These are phyloP conservation scores for Diaporthe longicolla DNA, from an alignment of 2,329 filamentous ascomycete species.

Conservation along the genomic window DNA sequence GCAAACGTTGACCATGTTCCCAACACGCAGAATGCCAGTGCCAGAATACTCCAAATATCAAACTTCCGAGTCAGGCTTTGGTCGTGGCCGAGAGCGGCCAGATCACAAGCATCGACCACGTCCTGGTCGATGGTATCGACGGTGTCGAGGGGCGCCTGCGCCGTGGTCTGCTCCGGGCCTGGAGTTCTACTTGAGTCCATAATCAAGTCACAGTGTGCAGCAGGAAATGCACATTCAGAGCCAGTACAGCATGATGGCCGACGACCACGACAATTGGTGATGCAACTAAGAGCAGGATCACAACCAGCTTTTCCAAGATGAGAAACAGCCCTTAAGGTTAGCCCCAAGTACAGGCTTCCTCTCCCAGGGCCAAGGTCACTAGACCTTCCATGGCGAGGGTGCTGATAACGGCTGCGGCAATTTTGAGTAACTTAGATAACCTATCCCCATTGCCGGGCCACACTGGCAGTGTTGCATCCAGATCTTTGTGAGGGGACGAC, in stretches of 20 bases:
- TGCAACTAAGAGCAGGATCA: background rate
- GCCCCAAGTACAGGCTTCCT: background rate
- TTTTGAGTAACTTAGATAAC: background rate
- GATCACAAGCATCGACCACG: constrained; percentile 54
- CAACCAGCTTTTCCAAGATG: background rate
- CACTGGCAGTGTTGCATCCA: constrained; percentile 17
- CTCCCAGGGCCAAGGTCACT: background rate
- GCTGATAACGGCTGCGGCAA: constrained; percentile 24
- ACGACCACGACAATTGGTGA: background rate
- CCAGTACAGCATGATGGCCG: background rate
- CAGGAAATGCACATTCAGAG: background rate
- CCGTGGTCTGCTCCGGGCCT: background rate
- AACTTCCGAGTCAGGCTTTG: constrained; percentile 63
- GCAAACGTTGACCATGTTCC: constrained; percentile 72
- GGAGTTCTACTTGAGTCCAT: constrained; percentile 12
- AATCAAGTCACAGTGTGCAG: no score
- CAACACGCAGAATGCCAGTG: constrained; percentile 69
- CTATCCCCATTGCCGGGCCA: background rate
- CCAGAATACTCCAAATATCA: constrained; percentile 68
- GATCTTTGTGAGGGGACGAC: constrained; percentile 1
- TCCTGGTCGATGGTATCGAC: constrained; percentile 31
- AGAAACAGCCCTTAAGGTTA: background rate
- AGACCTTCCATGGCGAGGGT: background rate
- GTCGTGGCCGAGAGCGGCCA: constrained; percentile 58
- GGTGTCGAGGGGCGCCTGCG: background rate